Base-by-base conservation (phyloP, 805 yeast genomes). In the Millerozyma miso region DNA sequence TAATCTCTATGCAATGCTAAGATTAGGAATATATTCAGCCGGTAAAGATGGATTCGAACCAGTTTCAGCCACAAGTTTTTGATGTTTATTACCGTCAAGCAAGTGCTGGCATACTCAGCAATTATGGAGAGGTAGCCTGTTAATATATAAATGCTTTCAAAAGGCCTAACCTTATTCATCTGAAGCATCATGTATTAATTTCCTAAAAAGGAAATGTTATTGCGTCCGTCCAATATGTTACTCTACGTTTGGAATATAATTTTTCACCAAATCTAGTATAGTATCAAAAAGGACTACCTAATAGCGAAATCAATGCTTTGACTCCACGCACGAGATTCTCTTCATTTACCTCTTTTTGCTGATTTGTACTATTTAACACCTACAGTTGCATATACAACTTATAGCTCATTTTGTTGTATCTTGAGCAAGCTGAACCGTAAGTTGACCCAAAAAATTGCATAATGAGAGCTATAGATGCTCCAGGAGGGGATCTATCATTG, bases 161-260 rank as follows among this genome's bases (percentile, higher is more conserved):
- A 13, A 4, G 19, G 14, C 31, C 31, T 23, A 35, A 19, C 4
- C 16, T 31, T 35, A 17, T 17, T 38, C 6, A 13, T 10, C 35
- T 3, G 14, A 14, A 14, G 18, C 15, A 29, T 18, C 29, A 23
- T 23, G 29, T 23, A 23, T 14, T 35, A 43, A 48, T 48, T 50
- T 39, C 55, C 55, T 43, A 40, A 42, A 40, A 41, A 39, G 52
- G 56, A 41, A 50, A 47, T 43, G 48, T 50, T 40, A 49, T 43
- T 47, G 44, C 31, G 41, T 33, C 29, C 44, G 16, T 26, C 39
- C 18, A 18, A 33, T 38, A 31, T 32, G 17, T 36, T 18, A 18
- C 35, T 8, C 19, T 36, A 10, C 10, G 32, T 14, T n/a, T 17
- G 34, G 34, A 32, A 32, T 32, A 32, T 31, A 15, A 10, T 8